Evolutionary conservation across 139 green algal genomes (phyloP), one percentile per base, ranked within the genome.

Genomic region (Volvox africanus): DNA sequence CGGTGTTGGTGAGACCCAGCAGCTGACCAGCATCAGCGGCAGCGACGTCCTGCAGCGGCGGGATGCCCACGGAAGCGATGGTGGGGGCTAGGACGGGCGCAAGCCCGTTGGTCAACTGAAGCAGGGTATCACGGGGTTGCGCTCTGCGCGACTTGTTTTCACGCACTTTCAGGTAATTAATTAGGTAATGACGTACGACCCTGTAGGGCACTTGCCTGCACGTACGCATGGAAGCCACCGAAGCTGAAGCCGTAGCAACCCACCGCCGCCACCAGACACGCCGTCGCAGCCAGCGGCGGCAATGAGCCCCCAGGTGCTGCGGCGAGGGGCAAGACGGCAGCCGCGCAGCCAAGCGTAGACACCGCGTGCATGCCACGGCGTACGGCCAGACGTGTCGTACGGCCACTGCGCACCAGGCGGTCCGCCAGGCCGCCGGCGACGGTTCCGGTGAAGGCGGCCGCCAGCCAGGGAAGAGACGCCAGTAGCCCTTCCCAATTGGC

Each of bases 1-100:
- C 95, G n/a, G 83, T 96, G 92, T 98, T 97, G 61, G 96, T 98
- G n/a, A 97, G 62, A 65, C 94, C 94, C 30, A 96, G 92, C 77
- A 98, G 50, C 55, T 90, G 86, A 28, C 96, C 96, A 1, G 95
- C 94, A 73, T 94, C 76, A 2, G 71, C 11, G 0, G 92, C 81
- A 9, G 93, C 92, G 61, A 97, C 95, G 73, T 87, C 65, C 88
- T 87, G 88, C 14, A 73, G 11, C 65, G 65, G 65, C 11, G 11
- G 21, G 24, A 28, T 73, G 11, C 21, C 65, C 21, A n/a, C n/a
- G n/a, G n/a, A n/a, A n/a, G n/a, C n/a, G n/a, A n/a, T n/a, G n/a
- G n/a, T n/a, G 44, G 26, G 28, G 55, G n/a, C 20, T 21, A 17
- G 65, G 21, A 73, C 11, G 65, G 65, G 21, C 44, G 5, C 44